Evolutionary conservation across 169 alveolate genomes (phyloP).

Genomic region (Eimeria falciformis): DNA sequence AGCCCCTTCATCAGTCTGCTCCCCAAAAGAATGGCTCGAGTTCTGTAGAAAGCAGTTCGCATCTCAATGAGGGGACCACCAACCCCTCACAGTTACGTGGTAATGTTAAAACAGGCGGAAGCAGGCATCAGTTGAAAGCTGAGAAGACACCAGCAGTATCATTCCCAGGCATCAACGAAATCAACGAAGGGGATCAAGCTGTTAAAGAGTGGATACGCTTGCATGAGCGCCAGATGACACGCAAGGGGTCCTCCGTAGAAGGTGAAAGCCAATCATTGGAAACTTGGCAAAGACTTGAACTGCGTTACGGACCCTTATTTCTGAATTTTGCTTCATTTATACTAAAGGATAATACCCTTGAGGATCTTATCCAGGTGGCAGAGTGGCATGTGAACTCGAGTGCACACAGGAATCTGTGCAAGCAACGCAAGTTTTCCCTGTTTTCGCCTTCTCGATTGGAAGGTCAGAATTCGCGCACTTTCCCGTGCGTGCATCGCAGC

Average conservation of each 20-base stretch:
- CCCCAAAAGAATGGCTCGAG: neutral
- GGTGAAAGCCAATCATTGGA: neutral
- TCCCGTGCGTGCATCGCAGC: neutral
- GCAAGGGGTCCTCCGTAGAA: neutral
- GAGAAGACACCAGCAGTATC: neutral
- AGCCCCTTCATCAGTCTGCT: neutral
- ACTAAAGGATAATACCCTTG: neutral
- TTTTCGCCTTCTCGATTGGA: neutral
- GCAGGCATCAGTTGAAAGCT: neutral
- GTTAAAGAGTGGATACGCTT: neutral
- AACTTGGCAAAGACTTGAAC: neutral
- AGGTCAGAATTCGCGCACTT: constrained; percentile 13
- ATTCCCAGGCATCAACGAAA: constrained; percentile 20
- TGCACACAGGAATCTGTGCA: constrained; percentile 4
- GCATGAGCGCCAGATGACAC: neutral
- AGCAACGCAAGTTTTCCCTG: constrained; percentile 27
- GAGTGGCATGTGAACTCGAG: constrained; percentile 22
- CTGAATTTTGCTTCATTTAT: neutral
- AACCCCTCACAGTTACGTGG: neutral
- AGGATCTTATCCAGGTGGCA: constrained; percentile 13
- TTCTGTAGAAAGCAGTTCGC: neutral
- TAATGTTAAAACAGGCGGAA: too few relatives aligned
- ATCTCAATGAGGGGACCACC: too few relatives aligned
- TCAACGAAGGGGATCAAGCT: constrained; percentile 24
- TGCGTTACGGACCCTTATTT: constrained; percentile 41